Percentiles rank a stretch among this genome's conserved stretches.
Evolutionary conservation across 23 red algal species (phyloP).

Genomic region (Cyanidiococcus yangmingshanensis): DNA sequence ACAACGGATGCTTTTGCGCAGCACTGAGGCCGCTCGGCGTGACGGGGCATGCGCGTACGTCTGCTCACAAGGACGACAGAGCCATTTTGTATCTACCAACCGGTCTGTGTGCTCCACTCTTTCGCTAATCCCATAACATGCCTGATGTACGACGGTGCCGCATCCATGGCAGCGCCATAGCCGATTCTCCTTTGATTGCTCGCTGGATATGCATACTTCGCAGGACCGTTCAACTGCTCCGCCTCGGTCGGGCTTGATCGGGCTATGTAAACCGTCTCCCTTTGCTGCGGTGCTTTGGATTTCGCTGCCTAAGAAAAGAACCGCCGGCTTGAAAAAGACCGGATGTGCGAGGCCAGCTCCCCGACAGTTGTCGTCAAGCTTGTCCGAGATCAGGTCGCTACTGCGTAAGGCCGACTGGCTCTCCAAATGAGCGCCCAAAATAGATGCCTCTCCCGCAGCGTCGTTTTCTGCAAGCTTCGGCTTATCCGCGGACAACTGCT

Average conservation of each 20-base stretch:
- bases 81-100: neutral
- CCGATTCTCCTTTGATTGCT: neutral
- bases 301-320: neutral
- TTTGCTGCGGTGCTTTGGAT: too few relatives aligned
- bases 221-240: neutral
- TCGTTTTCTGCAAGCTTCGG: too few relatives aligned
- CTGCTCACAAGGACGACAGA: conserved; percentile 5
- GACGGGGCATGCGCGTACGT: neutral
- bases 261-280: too few relatives aligned
- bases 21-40: neutral
- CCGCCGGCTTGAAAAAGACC: neutral
- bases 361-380: too few relatives aligned
- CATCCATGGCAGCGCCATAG: neutral
- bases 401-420: too few relatives aligned
- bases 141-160: neutral
- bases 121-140: neutral
- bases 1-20: neutral
- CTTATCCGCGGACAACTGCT: neutral
- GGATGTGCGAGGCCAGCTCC: neutral
- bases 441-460: too few relatives aligned
- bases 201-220: neutral
- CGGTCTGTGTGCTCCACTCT: neutral
- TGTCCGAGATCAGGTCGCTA: too few relatives aligned
- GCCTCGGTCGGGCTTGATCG: neutral
- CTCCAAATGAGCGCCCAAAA: too few relatives aligned